These are phyloP conservation scores for Diaporthe citrichinensis DNA, from an alignment of 2,329 filamentous ascomycete species.

Conservation along the genomic window DNA sequence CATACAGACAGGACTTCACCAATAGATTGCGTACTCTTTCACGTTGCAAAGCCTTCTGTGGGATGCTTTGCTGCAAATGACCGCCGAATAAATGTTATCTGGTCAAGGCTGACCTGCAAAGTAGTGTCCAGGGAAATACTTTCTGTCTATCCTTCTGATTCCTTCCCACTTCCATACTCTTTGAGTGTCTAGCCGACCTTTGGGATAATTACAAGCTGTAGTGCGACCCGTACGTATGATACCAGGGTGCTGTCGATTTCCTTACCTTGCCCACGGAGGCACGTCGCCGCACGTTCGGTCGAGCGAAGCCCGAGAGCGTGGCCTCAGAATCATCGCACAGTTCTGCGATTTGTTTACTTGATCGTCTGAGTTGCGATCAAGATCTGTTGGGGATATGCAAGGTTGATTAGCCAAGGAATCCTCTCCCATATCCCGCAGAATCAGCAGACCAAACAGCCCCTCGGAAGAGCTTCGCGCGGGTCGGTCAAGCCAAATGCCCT, in stretches of 20 bases:
- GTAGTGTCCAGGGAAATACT: neutral
- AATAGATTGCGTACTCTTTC: neutral
- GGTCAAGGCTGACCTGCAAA: too few relatives aligned
- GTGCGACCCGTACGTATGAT: neutral
- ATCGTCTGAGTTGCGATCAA: neutral
- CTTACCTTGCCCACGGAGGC: neutral
- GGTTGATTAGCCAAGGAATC: constrained; percentile 26
- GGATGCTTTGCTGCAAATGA: neutral
- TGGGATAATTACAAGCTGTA: neutral
- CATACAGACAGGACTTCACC: neutral
- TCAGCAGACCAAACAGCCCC: neutral
- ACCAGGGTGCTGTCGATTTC: neutral
- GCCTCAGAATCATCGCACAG: neutral
- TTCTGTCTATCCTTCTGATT: neutral
- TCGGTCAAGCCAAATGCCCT: constrained; percentile 3
- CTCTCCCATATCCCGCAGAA: neutral
- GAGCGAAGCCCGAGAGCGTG: neutral
- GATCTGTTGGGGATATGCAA: constrained; percentile 4
- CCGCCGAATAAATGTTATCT: too few relatives aligned
- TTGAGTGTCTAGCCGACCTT: neutral
- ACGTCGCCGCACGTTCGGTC: neutral
- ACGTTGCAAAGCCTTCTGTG: neutral
- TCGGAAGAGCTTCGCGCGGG: neutral
- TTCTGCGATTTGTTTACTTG: neutral
- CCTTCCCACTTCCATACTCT: neutral